Evolutionary conservation across 2,329 filamentous ascomycete genomes (phyloP).

Genomic region (Leptographium radiaticola): DNA sequence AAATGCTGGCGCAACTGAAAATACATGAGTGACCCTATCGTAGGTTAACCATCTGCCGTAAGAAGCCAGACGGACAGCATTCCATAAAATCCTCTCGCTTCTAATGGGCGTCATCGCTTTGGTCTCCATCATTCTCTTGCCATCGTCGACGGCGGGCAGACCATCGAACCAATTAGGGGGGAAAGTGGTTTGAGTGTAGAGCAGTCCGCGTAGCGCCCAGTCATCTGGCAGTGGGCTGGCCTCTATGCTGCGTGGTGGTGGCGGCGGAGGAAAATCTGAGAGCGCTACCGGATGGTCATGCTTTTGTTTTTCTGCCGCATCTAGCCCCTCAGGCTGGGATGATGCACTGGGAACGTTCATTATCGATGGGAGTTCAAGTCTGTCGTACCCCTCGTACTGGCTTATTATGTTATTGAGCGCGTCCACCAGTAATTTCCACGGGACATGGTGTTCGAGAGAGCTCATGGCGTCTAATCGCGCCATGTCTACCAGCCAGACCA

Average conservation of each 20-base stretch:
- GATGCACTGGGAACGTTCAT: background rate
- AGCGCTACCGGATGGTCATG: background rate
- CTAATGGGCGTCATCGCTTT: conserved; percentile 44
- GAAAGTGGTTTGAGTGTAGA: conserved; percentile 47
- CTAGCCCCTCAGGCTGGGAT: background rate
- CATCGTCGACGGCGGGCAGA: conserved; percentile 43
- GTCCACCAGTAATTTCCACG: conserved; percentile 24
- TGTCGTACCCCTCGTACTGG: conserved; percentile 14
- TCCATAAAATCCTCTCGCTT: conserved; percentile 44
- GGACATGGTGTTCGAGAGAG: conserved; percentile 26
- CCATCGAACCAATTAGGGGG: conserved; percentile 42
- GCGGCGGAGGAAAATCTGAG: background rate
- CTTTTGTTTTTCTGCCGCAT: background rate
- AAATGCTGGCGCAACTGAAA: conserved; percentile 19
- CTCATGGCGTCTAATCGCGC: conserved; percentile 28
- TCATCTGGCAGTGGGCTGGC: conserved; percentile 54
- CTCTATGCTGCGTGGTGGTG: conserved; percentile 16
- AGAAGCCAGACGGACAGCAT: conserved; percentile 35
- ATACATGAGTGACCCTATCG: conserved; percentile 22
- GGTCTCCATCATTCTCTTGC: conserved; percentile 51
- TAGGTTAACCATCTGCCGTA: conserved; percentile 31
- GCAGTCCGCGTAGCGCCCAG: conserved; percentile 49
- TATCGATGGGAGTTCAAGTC: conserved; percentile 22
- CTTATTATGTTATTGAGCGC: conserved; percentile 24
- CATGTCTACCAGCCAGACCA: conserved; percentile 44